Conservation (phyloP, 2,329 filamentous ascomycete species). For the Neurospora sp. region DNA sequence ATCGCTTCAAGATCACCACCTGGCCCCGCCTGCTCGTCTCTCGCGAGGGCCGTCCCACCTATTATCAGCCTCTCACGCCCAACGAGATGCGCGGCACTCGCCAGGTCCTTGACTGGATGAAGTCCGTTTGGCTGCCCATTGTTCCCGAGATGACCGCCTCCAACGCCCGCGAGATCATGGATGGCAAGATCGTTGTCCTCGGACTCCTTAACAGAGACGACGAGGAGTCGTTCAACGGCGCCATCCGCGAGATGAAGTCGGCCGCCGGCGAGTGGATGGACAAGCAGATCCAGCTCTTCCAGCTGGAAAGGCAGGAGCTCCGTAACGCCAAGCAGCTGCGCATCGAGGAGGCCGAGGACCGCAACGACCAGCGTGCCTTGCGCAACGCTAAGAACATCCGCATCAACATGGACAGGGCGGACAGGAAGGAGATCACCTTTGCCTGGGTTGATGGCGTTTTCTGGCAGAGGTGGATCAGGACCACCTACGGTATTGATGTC, state of each 20-base stretch:
- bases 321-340: conserved; percentile 90
- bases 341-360: conserved; percentile 92
- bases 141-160: conserved; percentile 86
- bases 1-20: conserved; percentile 89
- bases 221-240: conserved; percentile 65
- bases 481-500: conserved; percentile 88
- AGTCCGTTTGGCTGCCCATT: conserved; percentile 88
- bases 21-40: conserved; percentile 92
- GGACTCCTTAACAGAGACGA: conserved; percentile 77
- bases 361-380: conserved; percentile 78
- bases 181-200: conserved; percentile 87
- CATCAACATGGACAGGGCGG: conserved; percentile 81
- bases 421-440: conserved; percentile 83
- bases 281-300: conserved; percentile 83
- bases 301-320: conserved; percentile 85
- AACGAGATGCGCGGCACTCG: conserved; percentile 85
- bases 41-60: conserved; percentile 78
- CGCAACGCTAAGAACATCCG: conserved; percentile 81
- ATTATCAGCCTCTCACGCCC: conserved; percentile 80
- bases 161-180: conserved; percentile 92
- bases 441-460: conserved; percentile 96
- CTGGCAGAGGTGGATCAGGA: conserved; percentile 94
- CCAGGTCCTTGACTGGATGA: conserved; percentile 84
- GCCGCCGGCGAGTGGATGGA: conserved; percentile 98
- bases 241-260: conserved; percentile 86